Evolutionary conservation across 2,329 filamentous ascomycete genomes (phyloP).

Genomic region (Apiospora marii): DNA sequence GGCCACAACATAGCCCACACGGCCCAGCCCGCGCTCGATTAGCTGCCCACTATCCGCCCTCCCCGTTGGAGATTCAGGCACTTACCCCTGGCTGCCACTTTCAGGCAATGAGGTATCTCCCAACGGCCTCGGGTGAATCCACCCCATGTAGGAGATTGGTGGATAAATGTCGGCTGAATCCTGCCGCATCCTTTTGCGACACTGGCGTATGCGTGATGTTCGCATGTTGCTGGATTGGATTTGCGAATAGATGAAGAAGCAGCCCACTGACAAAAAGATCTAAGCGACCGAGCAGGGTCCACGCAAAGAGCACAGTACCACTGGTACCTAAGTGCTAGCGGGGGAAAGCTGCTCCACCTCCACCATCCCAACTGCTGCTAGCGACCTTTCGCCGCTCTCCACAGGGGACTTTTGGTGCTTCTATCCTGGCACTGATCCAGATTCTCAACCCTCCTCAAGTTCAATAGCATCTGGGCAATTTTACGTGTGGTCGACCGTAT

Average conservation of each 20-base stretch:
- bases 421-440: background rate
- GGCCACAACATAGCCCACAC: background rate
- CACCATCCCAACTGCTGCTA: background rate
- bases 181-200: background rate
- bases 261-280: background rate
- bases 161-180: background rate
- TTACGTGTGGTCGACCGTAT: background rate
- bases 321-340: background rate
- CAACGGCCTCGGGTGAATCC: background rate
- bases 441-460: background rate
- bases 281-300: background rate
- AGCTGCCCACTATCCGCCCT: background rate
- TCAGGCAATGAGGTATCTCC: background rate
- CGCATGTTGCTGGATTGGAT: background rate
- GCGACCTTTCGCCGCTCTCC: background rate
- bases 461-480: background rate
- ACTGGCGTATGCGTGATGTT: background rate
- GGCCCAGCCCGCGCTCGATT: conserved; percentile 1
- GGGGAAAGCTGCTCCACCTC: background rate
- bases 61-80: background rate
- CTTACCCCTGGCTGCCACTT: background rate
- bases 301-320: background rate
- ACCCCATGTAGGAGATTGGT: background rate
- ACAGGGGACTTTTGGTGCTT: background rate
- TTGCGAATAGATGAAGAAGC: background rate